Percentiles rank a stretch among this genome's conserved stretches.
phyloP scores from a whole-genome alignment of 2,329 filamentous ascomycete genomes.

The Aspergillus oerlinghausenensis region DNA sequence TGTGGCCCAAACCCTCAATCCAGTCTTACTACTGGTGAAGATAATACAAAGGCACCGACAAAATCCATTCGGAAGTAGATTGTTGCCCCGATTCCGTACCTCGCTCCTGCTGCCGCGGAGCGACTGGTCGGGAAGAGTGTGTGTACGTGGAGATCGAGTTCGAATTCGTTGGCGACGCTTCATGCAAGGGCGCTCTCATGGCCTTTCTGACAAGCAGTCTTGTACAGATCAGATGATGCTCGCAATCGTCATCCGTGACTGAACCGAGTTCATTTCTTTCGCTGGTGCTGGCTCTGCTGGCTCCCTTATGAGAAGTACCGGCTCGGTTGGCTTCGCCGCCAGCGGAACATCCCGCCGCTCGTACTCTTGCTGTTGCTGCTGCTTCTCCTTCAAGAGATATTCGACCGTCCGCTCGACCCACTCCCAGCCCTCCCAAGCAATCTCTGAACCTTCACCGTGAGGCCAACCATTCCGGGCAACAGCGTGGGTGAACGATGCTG shows the following conservation, averaged over 20 bases:
- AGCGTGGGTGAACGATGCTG: conserved; percentile 10
- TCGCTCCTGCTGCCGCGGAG: background rate
- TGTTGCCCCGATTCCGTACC: background rate
- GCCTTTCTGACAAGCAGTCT: background rate
- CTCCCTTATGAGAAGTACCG: conserved; percentile 19
- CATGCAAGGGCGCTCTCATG: background rate
- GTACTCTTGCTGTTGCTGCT: conserved; percentile 19
- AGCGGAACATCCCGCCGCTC: conserved; percentile 33
- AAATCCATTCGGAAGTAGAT: background rate
- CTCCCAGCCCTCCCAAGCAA: conserved; percentile 78
- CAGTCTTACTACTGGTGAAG: background rate
- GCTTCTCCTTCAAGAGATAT: conserved; percentile 49
- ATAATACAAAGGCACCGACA: background rate
- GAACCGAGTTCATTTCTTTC: conserved; percentile 24
- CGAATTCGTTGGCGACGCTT: background rate
- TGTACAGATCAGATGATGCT: conserved; percentile 36
- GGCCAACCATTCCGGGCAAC: conserved; percentile 29
- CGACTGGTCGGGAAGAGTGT: background rate
- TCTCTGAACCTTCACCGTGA: conserved; percentile 50
- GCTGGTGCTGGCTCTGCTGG: conserved; percentile 22
- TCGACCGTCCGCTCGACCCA: conserved; percentile 62
- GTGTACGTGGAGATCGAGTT: background rate
- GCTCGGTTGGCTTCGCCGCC: conserved; percentile 15
- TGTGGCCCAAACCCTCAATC: background rate
- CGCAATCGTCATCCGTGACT: conserved; percentile 45